phyloP scores from a whole-genome alignment of 2,329 filamentous ascomycete genomes.

The Cladophialophora exuberans region DNA sequence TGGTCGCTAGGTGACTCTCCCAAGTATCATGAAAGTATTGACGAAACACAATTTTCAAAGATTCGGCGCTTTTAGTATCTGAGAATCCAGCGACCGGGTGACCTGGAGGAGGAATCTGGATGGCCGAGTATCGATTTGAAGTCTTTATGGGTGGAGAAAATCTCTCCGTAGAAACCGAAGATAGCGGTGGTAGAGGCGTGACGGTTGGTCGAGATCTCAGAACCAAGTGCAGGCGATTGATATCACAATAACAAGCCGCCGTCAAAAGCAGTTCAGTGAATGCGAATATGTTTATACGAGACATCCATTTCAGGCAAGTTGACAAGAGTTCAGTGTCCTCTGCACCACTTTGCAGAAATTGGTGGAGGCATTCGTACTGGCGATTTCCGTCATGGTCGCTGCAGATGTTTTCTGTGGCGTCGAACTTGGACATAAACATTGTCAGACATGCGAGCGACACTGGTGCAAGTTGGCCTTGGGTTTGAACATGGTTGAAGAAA shows the following conservation, averaged over 20 bases:
- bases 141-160: neutral
- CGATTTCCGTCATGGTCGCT: neutral
- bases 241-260: conserved; percentile 8
- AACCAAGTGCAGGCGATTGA: neutral
- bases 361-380: conserved; percentile 11
- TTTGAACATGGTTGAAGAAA: conserved; percentile 1
- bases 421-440: conserved; percentile 5
- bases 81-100: neutral
- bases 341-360: conserved; percentile 4
- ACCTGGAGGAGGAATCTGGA: neutral
- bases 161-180: neutral
- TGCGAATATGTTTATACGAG: neutral
- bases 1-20: conserved; percentile 8
- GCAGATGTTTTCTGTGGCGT: neutral
- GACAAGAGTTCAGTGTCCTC: conserved; percentile 4
- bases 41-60: conserved; percentile 3
- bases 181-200: neutral
- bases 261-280: conserved; percentile 11
- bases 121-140: neutral
- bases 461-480: neutral
- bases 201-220: conserved; percentile 2
- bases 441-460: conserved; percentile 6
- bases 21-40: neutral
- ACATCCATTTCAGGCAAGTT: conserved; percentile 7
- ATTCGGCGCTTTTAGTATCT: neutral